These are phyloP conservation scores for Lolium multiflorum DNA, from an alignment of 176 grass and related monocot species.

Conservation along the genomic window DNA sequence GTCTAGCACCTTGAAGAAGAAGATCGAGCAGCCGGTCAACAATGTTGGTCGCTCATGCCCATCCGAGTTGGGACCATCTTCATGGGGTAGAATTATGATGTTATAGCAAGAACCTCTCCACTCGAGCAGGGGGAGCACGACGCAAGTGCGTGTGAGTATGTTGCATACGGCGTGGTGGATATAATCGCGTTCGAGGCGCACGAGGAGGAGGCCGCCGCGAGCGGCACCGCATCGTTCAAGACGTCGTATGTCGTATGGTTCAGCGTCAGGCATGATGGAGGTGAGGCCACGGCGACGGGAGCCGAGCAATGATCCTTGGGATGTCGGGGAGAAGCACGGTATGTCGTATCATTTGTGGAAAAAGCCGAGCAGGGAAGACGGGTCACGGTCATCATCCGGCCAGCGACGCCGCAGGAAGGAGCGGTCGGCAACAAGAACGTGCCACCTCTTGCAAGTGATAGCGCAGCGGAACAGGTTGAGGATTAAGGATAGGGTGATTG, in stretches of 20 bases:
- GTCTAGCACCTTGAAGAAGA: neutral
- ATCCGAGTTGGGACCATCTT: neutral
- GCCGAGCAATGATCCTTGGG: neutral
- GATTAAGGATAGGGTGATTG: too few relatives aligned
- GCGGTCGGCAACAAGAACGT: neutral
- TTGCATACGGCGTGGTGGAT: neutral
- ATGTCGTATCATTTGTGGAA: neutral
- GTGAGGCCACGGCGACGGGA: neutral
- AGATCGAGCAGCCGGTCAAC: too few relatives aligned
- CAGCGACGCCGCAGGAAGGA: neutral
- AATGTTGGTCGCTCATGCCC: too few relatives aligned
- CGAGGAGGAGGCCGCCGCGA: too few relatives aligned
- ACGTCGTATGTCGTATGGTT: neutral
- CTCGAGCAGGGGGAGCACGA: neutral
- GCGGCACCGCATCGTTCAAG: neutral
- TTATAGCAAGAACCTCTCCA: neutral
- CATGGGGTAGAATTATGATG: neutral
- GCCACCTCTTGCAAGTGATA: neutral
- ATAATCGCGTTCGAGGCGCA: neutral
- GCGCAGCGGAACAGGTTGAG: too few relatives aligned
- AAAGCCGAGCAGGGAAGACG: neutral
- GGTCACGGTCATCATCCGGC: neutral
- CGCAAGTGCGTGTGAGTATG: neutral
- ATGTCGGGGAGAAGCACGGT: neutral
- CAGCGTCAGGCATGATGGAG: neutral